Percentiles rank a stretch among this genome's conserved stretches.
These are phyloP conservation scores for Pseudogymnoascus sp. DNA, from an alignment of 2,329 filamentous ascomycete genomes.

Conservation along the genomic window DNA sequence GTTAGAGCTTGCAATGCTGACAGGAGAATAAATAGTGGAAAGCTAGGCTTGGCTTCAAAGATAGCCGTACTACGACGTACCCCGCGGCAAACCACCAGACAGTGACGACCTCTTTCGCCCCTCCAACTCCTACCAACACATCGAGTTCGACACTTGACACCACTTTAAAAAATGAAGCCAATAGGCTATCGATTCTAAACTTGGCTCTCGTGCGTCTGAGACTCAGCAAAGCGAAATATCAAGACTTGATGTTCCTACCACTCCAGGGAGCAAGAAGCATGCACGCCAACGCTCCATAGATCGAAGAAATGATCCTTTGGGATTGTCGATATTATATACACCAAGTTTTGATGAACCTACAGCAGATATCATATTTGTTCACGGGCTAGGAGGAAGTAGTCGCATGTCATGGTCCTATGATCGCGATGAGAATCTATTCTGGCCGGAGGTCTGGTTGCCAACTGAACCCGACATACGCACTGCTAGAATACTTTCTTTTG, in stretches of 20 bases:
- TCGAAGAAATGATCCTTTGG: constrained; percentile 13
- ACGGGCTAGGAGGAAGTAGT: constrained; percentile 33
- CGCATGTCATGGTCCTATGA: constrained; percentile 30
- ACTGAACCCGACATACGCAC: constrained; percentile 25
- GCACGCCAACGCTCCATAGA: background rate
- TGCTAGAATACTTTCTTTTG: constrained; percentile 30
- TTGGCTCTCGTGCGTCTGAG: background rate
- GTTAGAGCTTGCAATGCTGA: background rate
- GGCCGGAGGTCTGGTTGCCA: constrained; percentile 30
- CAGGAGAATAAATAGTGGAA: background rate
- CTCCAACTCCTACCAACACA: background rate
- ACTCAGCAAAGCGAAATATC: background rate
- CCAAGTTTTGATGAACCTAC: constrained; percentile 8
- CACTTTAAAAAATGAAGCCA: background rate
- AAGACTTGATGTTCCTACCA: background rate
- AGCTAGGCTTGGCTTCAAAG: background rate
- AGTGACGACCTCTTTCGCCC: background rate
- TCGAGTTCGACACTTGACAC: background rate
- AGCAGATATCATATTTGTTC: constrained; percentile 32
- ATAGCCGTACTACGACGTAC: background rate
- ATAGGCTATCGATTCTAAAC: background rate
- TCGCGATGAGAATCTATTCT: constrained; percentile 25
- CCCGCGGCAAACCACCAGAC: background rate
- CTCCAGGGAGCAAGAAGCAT: background rate
- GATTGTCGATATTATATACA: constrained; percentile 16